These are phyloP conservation scores for Elaeis guineensis DNA, from an alignment of 176 grass and related monocot species.

Conservation along the genomic window DNA sequence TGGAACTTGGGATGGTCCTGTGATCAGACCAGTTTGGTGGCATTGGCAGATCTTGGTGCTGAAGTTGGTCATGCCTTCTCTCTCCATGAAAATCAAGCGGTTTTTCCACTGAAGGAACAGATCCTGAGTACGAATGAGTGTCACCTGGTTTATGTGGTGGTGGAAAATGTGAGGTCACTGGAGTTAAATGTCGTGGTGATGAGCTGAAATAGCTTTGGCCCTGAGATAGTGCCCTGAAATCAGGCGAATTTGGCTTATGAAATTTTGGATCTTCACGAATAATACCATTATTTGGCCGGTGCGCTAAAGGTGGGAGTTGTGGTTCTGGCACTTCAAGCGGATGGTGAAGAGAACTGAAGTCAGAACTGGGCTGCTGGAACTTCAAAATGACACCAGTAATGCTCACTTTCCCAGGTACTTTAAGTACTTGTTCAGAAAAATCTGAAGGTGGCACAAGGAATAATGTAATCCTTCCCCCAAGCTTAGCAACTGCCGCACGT, in stretches of 20 bases:
- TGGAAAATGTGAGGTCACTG: conserved; percentile 21
- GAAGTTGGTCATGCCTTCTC: conserved; percentile 24
- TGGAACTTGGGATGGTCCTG: conserved; percentile 23
- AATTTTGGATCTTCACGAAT: conserved; percentile 24
- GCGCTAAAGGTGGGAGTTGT: conserved; percentile 8
- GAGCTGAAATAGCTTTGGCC: conserved; percentile 30
- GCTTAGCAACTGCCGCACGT: conserved; percentile 81
- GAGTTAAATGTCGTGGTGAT: conserved; percentile 24
- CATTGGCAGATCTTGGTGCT: conserved; percentile 16
- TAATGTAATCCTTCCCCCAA: conserved; percentile 67
- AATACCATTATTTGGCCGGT: conserved; percentile 16
- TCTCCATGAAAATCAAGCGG: conserved; percentile 21
- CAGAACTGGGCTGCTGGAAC: conserved; percentile 44
- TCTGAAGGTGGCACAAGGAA: conserved; percentile 95
- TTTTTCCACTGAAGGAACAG: conserved; percentile 28
- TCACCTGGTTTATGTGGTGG: conserved; percentile 25
- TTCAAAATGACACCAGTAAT: conserved; percentile 86
- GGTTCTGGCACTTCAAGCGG: conserved; percentile 53
- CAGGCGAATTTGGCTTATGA: conserved; percentile 28
- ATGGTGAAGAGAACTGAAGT: no score
- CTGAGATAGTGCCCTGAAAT: conserved; percentile 35
- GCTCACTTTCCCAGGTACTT: conserved; percentile 65
- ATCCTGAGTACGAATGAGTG: conserved; percentile 24
- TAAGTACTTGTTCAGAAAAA: conserved; percentile 78
- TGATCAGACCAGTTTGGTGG: conserved; percentile 33